Percentiles rank a stretch among this genome's conserved stretches.
Conservation (phyloP, 306 rosid genomes). For the Vachellia collinsii region DNA sequence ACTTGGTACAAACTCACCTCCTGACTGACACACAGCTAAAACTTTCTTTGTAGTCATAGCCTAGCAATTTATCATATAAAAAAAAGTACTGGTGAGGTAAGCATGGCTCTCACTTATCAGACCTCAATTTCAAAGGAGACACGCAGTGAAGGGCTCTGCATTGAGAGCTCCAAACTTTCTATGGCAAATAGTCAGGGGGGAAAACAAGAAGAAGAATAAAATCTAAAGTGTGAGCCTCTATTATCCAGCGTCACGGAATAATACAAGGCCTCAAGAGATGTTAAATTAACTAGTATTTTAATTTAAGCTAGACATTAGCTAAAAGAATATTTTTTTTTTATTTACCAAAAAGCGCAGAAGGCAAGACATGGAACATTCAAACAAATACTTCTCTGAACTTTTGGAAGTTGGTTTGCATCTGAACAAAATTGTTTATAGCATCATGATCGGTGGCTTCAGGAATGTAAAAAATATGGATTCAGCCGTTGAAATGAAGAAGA, state of each 20-base stretch:
- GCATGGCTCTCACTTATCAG: conserved; percentile 20
- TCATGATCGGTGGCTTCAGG: too few species aligned
- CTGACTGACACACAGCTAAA: conserved; percentile 90
- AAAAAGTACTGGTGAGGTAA: not conserved
- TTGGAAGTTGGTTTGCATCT: too few species aligned
- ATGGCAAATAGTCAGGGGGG: not conserved
- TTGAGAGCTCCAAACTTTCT: conserved; percentile 22
- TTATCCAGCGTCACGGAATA: not conserved
- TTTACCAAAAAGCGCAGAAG: not conserved
- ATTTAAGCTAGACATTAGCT: not conserved
- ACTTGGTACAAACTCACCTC: conserved; percentile 77
- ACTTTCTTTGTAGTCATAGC: conserved; percentile 72
- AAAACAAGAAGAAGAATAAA: not conserved
- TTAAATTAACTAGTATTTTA: conserved; percentile 14
- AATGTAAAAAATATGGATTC: too few species aligned
- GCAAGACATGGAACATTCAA: too few species aligned
- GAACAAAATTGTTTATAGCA: too few species aligned
- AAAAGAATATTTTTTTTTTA: conserved; percentile 10
- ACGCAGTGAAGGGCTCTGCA: conserved; percentile 29
- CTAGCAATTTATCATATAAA: conserved; percentile 32
- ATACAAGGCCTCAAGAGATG: not conserved
- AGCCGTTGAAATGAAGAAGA: too few species aligned
- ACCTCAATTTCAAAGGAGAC: conserved; percentile 21
- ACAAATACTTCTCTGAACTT: too few species aligned
- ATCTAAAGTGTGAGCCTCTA: conserved; percentile 8